Conservation (phyloP, 2,329 filamentous ascomycete genomes). For the Huntiella savannae region DNA sequence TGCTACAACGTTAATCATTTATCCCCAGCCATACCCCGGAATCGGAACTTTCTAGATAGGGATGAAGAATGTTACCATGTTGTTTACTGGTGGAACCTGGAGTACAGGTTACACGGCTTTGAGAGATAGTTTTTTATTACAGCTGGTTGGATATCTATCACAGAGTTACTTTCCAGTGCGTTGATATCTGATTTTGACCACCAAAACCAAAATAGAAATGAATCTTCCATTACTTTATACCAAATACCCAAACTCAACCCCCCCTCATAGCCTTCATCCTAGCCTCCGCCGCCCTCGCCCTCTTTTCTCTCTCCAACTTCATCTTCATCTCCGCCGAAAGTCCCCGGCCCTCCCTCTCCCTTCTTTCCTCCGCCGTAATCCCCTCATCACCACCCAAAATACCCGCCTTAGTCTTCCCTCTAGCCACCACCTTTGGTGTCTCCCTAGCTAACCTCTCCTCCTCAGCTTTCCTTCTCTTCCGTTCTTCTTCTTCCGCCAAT, state of each 20-base stretch:
- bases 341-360: conserved; percentile 68
- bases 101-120: too few relatives aligned
- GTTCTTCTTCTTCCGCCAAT: conserved; percentile 48
- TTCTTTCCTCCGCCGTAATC: conserved; percentile 61
- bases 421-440: conserved; percentile 35
- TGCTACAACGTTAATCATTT: too few relatives aligned
- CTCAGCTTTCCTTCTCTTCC: conserved; percentile 52
- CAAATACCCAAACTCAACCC: not conserved
- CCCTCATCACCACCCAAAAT: conserved; percentile 33
- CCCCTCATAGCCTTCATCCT: conserved; percentile 34
- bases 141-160: not conserved
- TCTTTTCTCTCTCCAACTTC: conserved; percentile 69
- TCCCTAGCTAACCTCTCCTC: conserved; percentile 52
- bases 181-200: too few relatives aligned
- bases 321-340: conserved; percentile 74
- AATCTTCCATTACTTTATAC: too few relatives aligned
- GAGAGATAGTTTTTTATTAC: not conserved
- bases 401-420: conserved; percentile 24
- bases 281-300: conserved; percentile 82
- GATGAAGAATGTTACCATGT: too few relatives aligned
- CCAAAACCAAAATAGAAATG: too few relatives aligned
- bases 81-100: too few relatives aligned
- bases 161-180: too few relatives aligned
- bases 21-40: too few relatives aligned
- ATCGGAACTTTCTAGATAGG: too few relatives aligned